A percentile compares a stretch with the other conserved stretches of the same genome.
Conservation (phyloP, 2,329 filamentous ascomycete genomes). For the Pseudocercospora fijiensis region DNA sequence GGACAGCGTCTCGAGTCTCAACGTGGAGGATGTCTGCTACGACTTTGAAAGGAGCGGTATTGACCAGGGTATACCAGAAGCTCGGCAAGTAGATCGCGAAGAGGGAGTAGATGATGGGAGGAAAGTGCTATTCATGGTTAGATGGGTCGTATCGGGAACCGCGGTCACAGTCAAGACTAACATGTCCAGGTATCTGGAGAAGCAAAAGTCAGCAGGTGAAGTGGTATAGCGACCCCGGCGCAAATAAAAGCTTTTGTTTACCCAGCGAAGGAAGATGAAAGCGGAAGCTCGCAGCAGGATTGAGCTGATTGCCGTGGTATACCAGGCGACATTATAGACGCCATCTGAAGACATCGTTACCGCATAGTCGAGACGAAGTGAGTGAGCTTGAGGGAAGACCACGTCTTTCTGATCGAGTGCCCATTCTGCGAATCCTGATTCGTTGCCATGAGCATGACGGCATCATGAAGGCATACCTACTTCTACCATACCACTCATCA, state of each 20-base stretch:
- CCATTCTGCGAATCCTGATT: neutral
- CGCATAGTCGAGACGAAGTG: neutral
- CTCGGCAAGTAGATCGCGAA: conserved; percentile 49
- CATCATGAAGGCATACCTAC: neutral
- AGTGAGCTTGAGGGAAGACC: neutral
- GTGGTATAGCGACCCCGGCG: conserved; percentile 20
- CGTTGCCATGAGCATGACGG: neutral
- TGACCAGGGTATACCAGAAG: conserved; percentile 35
- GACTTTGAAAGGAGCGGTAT: conserved; percentile 36
- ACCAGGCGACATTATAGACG: conserved; percentile 15
- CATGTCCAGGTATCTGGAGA: conserved; percentile 40
- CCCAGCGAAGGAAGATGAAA: conserved; percentile 41
- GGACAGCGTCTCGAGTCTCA: conserved; percentile 44
- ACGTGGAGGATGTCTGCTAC: conserved; percentile 39
- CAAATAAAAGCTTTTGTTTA: conserved; percentile 22
- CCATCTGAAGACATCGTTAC: conserved; percentile 2
- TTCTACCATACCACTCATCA: neutral
- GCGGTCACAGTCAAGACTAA: conserved; percentile 24
- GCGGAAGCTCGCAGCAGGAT: conserved; percentile 29
- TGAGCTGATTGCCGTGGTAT: conserved; percentile 32
- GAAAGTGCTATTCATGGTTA: conserved; percentile 34
- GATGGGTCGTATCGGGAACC: conserved; percentile 19
- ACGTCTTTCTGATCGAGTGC: neutral
- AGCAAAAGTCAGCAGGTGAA: conserved; percentile 15
- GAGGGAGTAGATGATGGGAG: conserved; percentile 39